Evolutionary conservation across 2,329 filamentous ascomycete species (phyloP).

Genomic region (Fusarium sp.): DNA sequence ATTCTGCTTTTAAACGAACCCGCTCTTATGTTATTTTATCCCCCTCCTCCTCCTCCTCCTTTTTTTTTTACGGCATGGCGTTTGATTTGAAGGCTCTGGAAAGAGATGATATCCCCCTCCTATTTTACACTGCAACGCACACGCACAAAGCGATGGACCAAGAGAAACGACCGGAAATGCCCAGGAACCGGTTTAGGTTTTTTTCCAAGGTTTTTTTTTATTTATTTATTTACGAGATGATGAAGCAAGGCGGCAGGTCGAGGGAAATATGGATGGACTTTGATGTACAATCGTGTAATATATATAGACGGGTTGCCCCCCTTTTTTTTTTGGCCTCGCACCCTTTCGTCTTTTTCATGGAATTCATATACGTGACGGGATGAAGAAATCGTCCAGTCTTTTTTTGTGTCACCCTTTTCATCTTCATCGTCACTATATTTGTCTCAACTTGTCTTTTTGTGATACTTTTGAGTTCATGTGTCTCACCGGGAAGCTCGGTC

Average conservation of each 20-base stretch:
- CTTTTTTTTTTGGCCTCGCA: background rate
- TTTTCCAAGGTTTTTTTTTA: constrained; percentile 11
- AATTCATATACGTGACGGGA: background rate
- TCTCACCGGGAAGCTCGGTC: constrained; percentile 20
- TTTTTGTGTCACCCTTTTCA: background rate
- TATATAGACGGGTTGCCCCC: constrained; percentile 32
- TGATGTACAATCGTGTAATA: constrained; percentile 38
- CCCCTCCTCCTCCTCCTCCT: no score
- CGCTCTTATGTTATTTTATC: background rate
- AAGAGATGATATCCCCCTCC: constrained; percentile 45
- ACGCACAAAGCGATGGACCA: constrained; percentile 18
- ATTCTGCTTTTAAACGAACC: background rate
- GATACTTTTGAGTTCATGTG: constrained; percentile 7
- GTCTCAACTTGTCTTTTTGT: background rate
- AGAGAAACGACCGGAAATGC: constrained; percentile 16
- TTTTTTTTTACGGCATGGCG: constrained; percentile 33
- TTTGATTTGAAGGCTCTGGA: constrained; percentile 36
- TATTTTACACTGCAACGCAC: constrained; percentile 31
- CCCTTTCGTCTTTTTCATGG: constrained; percentile 1
- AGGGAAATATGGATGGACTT: background rate
- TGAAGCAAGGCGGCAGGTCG: background rate
- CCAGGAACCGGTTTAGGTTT: background rate
- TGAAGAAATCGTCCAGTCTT: background rate
- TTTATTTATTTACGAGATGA: constrained; percentile 15
- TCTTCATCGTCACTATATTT: no score